These are phyloP conservation scores for Spatholobus suberectus DNA, from an alignment of 306 rosid species.

Conservation along the genomic window DNA sequence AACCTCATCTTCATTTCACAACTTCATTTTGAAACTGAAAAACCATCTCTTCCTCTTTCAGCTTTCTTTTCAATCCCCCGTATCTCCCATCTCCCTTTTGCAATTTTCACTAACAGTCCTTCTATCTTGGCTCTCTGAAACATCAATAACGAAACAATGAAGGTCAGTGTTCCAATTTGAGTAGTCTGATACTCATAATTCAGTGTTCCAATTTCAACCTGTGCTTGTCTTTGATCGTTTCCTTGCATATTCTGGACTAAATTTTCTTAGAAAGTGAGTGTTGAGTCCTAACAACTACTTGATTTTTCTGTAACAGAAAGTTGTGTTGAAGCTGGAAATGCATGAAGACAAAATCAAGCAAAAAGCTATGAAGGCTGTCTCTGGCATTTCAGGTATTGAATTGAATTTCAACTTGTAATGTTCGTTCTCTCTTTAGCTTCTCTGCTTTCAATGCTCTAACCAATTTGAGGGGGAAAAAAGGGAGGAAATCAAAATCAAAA, in stretches of 20 bases:
- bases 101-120: neutral
- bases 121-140: neutral
- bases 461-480: neutral
- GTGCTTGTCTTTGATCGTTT: neutral
- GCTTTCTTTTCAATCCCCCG: neutral
- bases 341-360: slow-evolving; percentile 53
- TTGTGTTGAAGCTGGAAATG: slow-evolving; percentile 58
- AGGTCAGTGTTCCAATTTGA: slow-evolving; percentile 40
- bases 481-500: neutral
- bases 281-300: neutral
- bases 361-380: slow-evolving; percentile 65
- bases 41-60: neutral
- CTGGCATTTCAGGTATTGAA: slow-evolving; percentile 63
- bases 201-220: neutral
- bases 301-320: slow-evolving; percentile 53
- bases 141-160: slow-evolving; percentile 36
- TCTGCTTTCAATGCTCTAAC: neutral
- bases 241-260: neutral
- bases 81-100: neutral
- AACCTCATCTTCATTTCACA: slow-evolving; percentile 2
- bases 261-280: neutral
- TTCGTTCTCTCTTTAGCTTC: neutral
- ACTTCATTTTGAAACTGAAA: neutral
- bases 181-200: neutral
- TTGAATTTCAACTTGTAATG: neutral